Evolutionary conservation across 352 stramenopile species (phyloP), one percentile per base, ranked within the genome.

Genomic region (Phytopythium kandeliae): DNA sequence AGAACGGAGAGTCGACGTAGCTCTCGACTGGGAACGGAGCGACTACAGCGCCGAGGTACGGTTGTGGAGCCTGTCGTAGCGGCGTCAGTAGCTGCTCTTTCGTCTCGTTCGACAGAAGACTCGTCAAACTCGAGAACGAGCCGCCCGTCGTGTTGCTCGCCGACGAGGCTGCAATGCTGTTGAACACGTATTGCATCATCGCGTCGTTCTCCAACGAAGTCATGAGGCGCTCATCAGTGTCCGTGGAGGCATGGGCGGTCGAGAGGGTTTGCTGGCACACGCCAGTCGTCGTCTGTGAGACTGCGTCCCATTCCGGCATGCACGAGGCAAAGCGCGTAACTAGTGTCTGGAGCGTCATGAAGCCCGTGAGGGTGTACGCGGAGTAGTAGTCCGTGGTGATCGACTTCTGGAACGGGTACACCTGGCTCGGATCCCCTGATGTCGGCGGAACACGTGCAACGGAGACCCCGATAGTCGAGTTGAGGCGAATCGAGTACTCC

Each of bases 331-430:
- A 77, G 15, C 62, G 52, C 7, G 64, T 65, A 22, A 74, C 62
- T 8, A 78, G 48, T 55, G 74, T 86, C 54, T 86, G 69, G 22
- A 86, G 58, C 24, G 75, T 77, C 63, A 83, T 78, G 60, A 85
- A 71, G 5, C 67, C 67, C 2, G 43, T 51, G 4, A 53, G 10
- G 2, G 62, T 41, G 53, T 74, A 74, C 4, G 46, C 17, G 8
- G 43, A 30, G 54, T 69, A 69, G 41, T 63, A 59, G 6, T 57
- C 38, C 17, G 45, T 55, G 1, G 48, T 47, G 16, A 73, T 57
- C 16, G 37, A 45, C 24, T 60, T 61, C 45, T 69, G 31, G 44
- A 64, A 60, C 25, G 57, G 57, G 12, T 40, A 52, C 11, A 73
- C 35, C 5, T 51, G 33, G 13, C 53, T 35, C 21, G 60, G 63